Evolutionary conservation across 1,284 basidiomycete genomes (phyloP).

Genomic region (Ceratobasidium sp.): DNA sequence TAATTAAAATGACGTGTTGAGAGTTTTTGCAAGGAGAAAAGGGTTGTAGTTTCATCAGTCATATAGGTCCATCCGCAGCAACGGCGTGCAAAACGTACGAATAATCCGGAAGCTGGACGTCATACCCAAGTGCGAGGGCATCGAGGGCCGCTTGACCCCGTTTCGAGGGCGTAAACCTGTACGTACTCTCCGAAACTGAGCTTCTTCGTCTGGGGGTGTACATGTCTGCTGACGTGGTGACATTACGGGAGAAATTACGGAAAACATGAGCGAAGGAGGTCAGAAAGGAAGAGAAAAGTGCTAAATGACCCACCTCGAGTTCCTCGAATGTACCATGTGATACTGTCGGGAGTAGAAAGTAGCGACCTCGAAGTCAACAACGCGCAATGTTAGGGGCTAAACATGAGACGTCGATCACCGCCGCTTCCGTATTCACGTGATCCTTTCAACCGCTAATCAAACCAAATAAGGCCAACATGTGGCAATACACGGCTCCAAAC

Average conservation of each 20-base stretch:
- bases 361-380: constrained; percentile 26
- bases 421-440: constrained; percentile 17
- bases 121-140: constrained; percentile 43
- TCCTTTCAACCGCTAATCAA: no score
- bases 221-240: constrained; percentile 30
- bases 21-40: constrained; percentile 4
- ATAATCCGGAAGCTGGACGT: constrained; percentile 42
- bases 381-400: constrained; percentile 21
- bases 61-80: neutral
- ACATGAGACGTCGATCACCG: constrained; percentile 27
- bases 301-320: neutral
- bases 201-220: constrained; percentile 35
- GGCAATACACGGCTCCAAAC: neutral
- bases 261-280: neutral
- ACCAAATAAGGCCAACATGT: constrained; percentile 7
- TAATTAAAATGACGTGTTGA: neutral
- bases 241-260: neutral
- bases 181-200: constrained; percentile 23
- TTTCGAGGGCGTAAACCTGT: constrained; percentile 37
- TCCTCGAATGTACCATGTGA: neutral
- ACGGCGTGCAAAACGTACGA: constrained; percentile 38
- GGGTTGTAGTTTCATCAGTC: neutral
- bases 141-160: constrained; percentile 41
- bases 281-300: neutral
- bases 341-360: neutral